Conservation (phyloP, 208 protist species). For the Crithidia sp. region DNA sequence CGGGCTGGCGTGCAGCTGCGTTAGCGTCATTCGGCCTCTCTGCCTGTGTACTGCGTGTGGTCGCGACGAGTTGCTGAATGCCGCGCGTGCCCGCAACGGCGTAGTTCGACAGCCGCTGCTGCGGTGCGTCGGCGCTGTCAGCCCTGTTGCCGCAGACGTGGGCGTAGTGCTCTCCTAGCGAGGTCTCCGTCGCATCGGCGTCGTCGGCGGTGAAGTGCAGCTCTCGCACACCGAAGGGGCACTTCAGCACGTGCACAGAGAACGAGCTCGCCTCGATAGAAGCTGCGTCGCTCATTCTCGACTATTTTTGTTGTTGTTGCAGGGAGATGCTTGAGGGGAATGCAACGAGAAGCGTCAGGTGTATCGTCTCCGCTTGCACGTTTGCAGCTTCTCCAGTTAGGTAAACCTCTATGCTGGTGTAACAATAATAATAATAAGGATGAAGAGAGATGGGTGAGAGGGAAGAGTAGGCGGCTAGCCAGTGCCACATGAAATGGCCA, state of each 20-base stretch:
- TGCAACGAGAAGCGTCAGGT: no score
- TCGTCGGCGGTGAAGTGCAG: slow-evolving; percentile 42
- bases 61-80: slow-evolving; percentile 32
- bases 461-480: no score
- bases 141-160: neutral
- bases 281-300: neutral
- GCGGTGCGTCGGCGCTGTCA: neutral
- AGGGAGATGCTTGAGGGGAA: no score
- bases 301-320: neutral
- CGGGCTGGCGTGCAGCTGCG: neutral
- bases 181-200: neutral
- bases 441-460: no score
- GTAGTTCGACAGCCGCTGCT: neutral
- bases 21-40: neutral
- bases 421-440: no score
- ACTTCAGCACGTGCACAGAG: slow-evolving; percentile 54
- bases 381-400: no score
- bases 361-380: no score
- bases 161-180: slow-evolving; percentile 7
- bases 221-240: slow-evolving; percentile 70
- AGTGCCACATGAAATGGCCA: no score
- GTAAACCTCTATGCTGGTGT: no score
- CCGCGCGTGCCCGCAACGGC: slow-evolving; percentile 23
- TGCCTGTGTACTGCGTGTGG: slow-evolving; percentile 7
- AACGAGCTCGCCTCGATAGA: slow-evolving; percentile 1